Percentiles rank a stretch among this genome's conserved stretches.
phyloP scores from a whole-genome alignment of 2,329 filamentous ascomycete genomes.

The Aspergillus flavus region DNA sequence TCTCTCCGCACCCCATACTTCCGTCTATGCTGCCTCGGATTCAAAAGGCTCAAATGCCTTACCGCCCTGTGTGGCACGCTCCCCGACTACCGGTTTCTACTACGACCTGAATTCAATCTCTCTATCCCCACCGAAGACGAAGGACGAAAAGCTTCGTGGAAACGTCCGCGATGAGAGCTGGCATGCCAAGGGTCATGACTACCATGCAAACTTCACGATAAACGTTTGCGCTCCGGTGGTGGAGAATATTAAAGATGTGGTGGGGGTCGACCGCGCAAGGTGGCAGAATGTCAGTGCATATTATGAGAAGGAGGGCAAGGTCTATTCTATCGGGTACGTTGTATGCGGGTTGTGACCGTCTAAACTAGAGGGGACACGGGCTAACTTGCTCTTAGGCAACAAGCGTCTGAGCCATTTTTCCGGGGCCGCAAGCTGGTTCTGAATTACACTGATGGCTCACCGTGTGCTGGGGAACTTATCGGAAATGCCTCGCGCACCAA shows the following conservation, averaged over 20 bases:
- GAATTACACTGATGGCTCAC: slow-evolving; percentile 76
- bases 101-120: slow-evolving; percentile 65
- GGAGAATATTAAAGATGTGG: slow-evolving; percentile 49
- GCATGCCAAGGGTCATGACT: slow-evolving; percentile 53
- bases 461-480: slow-evolving; percentile 53
- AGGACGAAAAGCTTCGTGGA: slow-evolving; percentile 43
- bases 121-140: slow-evolving; percentile 49
- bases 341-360: not conserved
- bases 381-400: slow-evolving; percentile 36
- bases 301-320: slow-evolving; percentile 47
- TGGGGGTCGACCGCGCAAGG: slow-evolving; percentile 43
- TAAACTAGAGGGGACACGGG: not conserved
- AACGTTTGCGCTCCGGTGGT: slow-evolving; percentile 55
- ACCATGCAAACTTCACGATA: slow-evolving; percentile 53
- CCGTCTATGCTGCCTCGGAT: slow-evolving; percentile 39
- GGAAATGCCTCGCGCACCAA: slow-evolving; percentile 51
- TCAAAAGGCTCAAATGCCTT: slow-evolving; percentile 46
- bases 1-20: slow-evolving; percentile 34
- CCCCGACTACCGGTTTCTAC: slow-evolving; percentile 62
- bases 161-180: slow-evolving; percentile 49
- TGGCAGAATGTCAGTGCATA: slow-evolving; percentile 54
- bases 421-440: slow-evolving; percentile 66
- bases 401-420: slow-evolving; percentile 50
- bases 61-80: slow-evolving; percentile 64
- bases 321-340: slow-evolving; percentile 51